A percentile compares a stretch with the other conserved stretches of the same genome.
phyloP scores from a whole-genome alignment of 768 basidiomycete species.

The Hygrophorus russula region DNA sequence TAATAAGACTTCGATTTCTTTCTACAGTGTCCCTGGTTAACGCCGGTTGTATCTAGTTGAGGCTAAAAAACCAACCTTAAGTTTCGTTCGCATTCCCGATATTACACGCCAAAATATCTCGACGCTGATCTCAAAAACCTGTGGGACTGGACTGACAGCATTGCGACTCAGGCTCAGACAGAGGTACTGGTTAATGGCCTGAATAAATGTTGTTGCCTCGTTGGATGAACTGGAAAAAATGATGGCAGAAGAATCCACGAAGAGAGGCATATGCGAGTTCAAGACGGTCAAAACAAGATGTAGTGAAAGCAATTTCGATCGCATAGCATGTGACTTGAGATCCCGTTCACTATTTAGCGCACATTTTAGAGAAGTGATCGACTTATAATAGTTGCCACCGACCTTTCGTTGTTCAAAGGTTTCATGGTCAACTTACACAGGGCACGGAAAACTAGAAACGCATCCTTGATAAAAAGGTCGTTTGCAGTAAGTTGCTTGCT shows the following conservation, averaged over 20 bases:
- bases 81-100: slow-evolving; percentile 87
- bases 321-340: slow-evolving; percentile 92
- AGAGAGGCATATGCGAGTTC: slow-evolving; percentile 82
- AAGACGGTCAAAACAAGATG: slow-evolving; percentile 90
- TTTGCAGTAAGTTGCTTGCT: slow-evolving; percentile 49
- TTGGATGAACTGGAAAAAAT: slow-evolving; percentile 85
- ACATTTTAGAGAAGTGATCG: not conserved
- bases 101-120: slow-evolving; percentile 98
- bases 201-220: slow-evolving; percentile 82
- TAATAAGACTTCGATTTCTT: slow-evolving; percentile 97
- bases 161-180: slow-evolving; percentile 89
- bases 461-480: slow-evolving; percentile 93
- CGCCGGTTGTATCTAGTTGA: slow-evolving; percentile 7
- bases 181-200: slow-evolving; percentile 93
- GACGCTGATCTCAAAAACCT: slow-evolving; percentile 95
- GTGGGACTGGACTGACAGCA: slow-evolving; percentile 88
- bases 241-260: slow-evolving; percentile 80
- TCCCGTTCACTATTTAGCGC: slow-evolving; percentile 72
- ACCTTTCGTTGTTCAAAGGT: slow-evolving; percentile 90
- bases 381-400: not conserved
- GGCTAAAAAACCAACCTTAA: slow-evolving; percentile 57
- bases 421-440: slow-evolving; percentile 99
- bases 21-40: slow-evolving; percentile 34
- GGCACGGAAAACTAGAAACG: slow-evolving; percentile 94
- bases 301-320: slow-evolving; percentile 88